Percentiles rank a stretch among this genome's conserved stretches.
phyloP scores from a whole-genome alignment of 1,284 basidiomycete species.

The Somion occarium region DNA sequence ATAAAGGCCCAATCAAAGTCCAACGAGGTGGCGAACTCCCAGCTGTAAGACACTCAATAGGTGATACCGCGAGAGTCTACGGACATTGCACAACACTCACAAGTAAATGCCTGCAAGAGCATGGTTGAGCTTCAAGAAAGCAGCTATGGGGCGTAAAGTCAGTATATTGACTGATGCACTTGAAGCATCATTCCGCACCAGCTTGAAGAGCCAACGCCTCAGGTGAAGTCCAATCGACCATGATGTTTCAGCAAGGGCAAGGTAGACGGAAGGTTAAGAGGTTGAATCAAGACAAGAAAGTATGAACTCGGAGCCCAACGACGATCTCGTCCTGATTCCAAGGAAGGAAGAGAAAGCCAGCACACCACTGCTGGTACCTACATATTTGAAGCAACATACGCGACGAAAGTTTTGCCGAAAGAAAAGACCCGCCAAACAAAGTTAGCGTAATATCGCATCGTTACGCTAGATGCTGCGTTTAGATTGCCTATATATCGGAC shows the following conservation, averaged over 20 bases:
- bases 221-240: slow-evolving; percentile 42
- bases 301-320: too few relatives aligned
- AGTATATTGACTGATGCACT: background rate
- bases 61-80: slow-evolving; percentile 6
- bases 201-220: slow-evolving; percentile 8
- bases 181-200: slow-evolving; percentile 2
- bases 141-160: slow-evolving; percentile 31
- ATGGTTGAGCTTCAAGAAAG: slow-evolving; percentile 66
- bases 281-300: too few relatives aligned
- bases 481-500: too few relatives aligned
- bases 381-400: too few relatives aligned
- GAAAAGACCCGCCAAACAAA: too few relatives aligned
- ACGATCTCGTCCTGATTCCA: too few relatives aligned
- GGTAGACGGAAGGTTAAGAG: too few relatives aligned
- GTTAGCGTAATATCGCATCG: too few relatives aligned
- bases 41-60: slow-evolving; percentile 18
- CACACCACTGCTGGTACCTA: too few relatives aligned
- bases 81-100: background rate
- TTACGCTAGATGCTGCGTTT: too few relatives aligned
- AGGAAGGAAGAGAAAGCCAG: too few relatives aligned
- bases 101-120: slow-evolving; percentile 41
- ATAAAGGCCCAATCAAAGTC: slow-evolving; percentile 67
- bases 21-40: slow-evolving; percentile 55
- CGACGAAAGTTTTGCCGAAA: too few relatives aligned
- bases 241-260: slow-evolving; percentile 10